phyloP scores from a whole-genome alignment of 257 asterid genomes.

The Solanum arcanum region DNA sequence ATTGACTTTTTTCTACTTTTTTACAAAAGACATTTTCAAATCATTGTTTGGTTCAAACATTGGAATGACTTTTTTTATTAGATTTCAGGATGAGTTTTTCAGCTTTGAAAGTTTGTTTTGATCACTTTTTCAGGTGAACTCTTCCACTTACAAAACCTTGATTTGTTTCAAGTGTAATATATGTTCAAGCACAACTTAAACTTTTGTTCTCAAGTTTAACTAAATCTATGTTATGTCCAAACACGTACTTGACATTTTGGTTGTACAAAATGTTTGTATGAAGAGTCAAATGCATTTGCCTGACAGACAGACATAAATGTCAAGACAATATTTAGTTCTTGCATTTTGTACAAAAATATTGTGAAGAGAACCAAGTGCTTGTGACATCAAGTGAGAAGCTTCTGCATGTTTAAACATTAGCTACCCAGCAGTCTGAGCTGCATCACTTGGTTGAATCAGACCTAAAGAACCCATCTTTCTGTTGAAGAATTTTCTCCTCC shows the following conservation, averaged over 20 bases:
- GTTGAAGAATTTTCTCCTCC: not conserved
- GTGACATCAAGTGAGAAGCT: not conserved
- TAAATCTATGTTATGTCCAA: not conserved
- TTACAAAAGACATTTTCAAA: not conserved
- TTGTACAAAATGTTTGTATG: not conserved
- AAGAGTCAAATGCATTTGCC: not conserved
- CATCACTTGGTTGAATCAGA: not conserved
- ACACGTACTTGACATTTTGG: not conserved
- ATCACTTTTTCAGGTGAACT: not conserved
- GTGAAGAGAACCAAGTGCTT: not conserved
- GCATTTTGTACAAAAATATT: not conserved
- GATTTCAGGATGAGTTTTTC: not conserved
- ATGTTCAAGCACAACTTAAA: not conserved
- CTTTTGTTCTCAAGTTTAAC: not conserved
- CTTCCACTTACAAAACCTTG: not conserved
- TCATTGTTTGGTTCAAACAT: not conserved
- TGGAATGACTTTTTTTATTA: not conserved
- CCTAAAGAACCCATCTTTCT: not conserved
- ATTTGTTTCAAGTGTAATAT: not conserved
- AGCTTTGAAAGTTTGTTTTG: not conserved
- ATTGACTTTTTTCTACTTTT: not conserved
- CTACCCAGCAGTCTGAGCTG: not conserved
- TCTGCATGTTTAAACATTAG: not conserved
- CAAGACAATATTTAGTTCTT: not conserved
- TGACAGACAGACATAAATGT: not conserved